Conservation (phyloP, 2,329 filamentous ascomycete genomes). For the Monilinia aucupariae region DNA sequence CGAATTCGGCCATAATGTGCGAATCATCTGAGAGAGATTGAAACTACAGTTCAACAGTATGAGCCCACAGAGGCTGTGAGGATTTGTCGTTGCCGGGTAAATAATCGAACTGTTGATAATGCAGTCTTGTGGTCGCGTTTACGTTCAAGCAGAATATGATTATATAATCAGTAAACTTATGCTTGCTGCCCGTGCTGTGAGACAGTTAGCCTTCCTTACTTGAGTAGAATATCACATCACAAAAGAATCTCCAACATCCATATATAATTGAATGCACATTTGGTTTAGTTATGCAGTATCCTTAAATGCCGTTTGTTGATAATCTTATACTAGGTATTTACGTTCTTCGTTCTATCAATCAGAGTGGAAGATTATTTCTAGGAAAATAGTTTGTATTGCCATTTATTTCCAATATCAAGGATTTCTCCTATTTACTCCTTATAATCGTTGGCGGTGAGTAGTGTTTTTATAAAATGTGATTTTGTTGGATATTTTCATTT, state of each 20-base stretch:
- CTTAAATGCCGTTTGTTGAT: not conserved
- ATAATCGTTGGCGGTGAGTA: too few relatives aligned
- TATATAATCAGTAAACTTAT: conserved; percentile 7
- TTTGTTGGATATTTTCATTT: too few relatives aligned
- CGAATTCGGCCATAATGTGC: conserved; percentile 50
- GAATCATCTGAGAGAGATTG: conserved; percentile 21
- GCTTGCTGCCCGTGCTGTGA: not conserved
- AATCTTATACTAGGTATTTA: too few relatives aligned
- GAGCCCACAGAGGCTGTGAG: not conserved
- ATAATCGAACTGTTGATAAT: not conserved
- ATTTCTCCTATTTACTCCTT: not conserved
- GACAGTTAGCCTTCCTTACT: not conserved
- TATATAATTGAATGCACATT: not conserved
- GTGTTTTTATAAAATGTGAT: too few relatives aligned
- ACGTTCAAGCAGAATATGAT: not conserved
- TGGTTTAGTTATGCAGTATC: not conserved
- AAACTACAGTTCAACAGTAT: not conserved
- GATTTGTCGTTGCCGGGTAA: not conserved
- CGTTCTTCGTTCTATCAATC: not conserved
- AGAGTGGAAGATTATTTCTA: not conserved
- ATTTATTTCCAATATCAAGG: not conserved
- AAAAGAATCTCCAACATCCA: not conserved
- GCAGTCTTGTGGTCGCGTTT: not conserved
- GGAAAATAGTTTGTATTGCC: not conserved
- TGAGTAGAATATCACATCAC: not conserved